Evolutionary conservation across 768 basidiomycete genomes (phyloP), one percentile per base, ranked within the genome.

Genomic region (Russula lepida): DNA sequence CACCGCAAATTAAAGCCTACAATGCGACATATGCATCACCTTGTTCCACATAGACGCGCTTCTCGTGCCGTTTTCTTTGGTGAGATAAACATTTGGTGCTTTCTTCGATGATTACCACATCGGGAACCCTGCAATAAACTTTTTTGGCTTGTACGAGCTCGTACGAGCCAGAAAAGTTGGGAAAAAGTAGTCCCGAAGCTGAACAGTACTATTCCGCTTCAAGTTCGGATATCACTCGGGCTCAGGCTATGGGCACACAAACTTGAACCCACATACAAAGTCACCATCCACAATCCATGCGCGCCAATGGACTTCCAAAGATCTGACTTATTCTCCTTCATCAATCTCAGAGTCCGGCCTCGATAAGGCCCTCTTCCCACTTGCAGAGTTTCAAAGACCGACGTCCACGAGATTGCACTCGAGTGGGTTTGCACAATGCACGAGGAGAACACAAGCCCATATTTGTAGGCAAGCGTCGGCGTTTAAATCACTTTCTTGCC

Each of bases 271-370:
- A n/a, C n/a, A n/a, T n/a, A n/a, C n/a, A 91, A 83, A 81, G 70
- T 70, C 23, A 37, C 65, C 6, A 68, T 67, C 17, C 68, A 67
- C 12, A 44, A 57, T n/a, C n/a, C 33, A 60, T 58, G 32, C 72
- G 80, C 28, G 72, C 79, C 0, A 60, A 64, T 8, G 92, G 95
- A 69, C 64, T 65, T 71, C 70, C 3, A 98, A 98, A 72, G 95
- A 98, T 72, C 95, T 98, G 72, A 86, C 92, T 0, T 97, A 94
- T 67, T 98, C 92, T 70, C 78, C 95, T 4, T 86, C 92, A 3
- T 84, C 88, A 1, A 83, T 95, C 46, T 74, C 85, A 0, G 88
- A 92, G 71, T 58, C 66, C 0, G 78, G 84, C 56, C 79, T 95
- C 15, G 71, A 76, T 4, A 78, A 81, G n/a, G 81, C 92, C 0